Evolutionary conservation across 192 early-diverging fungal genomes (phyloP).

Genomic region (Podila epigama): DNA sequence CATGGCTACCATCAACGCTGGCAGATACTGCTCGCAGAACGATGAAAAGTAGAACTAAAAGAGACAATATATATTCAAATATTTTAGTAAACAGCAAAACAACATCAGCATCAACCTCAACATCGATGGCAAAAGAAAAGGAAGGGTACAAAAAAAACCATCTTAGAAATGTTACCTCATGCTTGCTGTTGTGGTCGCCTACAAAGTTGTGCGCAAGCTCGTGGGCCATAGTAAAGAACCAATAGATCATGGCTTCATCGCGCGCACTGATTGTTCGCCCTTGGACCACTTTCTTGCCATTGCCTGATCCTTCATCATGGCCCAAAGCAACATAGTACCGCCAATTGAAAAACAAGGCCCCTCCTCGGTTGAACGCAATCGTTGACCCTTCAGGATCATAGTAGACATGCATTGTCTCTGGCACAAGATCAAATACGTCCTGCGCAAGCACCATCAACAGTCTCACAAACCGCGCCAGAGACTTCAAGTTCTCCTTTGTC

Average conservation of each 20-base stretch:
- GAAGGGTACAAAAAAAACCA: neutral
- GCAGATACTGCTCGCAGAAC: constrained; percentile 75
- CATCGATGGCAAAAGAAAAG: too few species aligned
- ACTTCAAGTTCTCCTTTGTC: constrained; percentile 38
- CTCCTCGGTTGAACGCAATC: constrained; percentile 83
- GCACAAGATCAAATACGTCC: constrained; percentile 71
- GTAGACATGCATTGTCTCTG: constrained; percentile 73
- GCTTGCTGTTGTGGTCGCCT: constrained; percentile 68
- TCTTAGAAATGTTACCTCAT: constrained; percentile 58
- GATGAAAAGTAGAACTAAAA: constrained; percentile 75
- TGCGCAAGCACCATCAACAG: constrained; percentile 51
- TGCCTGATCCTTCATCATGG: constrained; percentile 34
- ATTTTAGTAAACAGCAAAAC: too few species aligned
- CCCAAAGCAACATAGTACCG: constrained; percentile 79
- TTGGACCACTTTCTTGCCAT: constrained; percentile 11
- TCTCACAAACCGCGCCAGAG: constrained; percentile 49
- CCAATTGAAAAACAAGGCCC: constrained; percentile 84
- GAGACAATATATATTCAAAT: too few species aligned
- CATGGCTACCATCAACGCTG: constrained; percentile 52
- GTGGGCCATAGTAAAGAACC: constrained; percentile 87
- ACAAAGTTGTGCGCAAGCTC: constrained; percentile 86
- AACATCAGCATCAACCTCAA: too few species aligned
- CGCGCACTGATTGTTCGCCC: constrained; percentile 27
- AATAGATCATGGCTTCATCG: constrained; percentile 68
- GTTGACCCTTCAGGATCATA: constrained; percentile 73